phyloP scores from a whole-genome alignment of 1,284 basidiomycete genomes.

The Singerocomus inundabilis region DNA sequence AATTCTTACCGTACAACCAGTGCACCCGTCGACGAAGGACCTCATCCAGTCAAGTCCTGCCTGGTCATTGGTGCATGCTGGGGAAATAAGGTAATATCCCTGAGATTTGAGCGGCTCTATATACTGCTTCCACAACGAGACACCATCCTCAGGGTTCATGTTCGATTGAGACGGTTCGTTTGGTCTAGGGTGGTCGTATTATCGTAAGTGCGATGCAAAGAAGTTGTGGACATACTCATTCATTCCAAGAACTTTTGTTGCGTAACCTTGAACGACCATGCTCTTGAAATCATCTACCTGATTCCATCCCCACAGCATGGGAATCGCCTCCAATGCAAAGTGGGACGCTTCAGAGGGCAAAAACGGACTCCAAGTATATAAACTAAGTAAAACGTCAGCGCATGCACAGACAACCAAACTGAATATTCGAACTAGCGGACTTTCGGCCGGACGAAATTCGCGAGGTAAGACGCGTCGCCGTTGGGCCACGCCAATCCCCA shows the following conservation, averaged over 20 bases:
- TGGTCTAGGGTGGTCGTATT: constrained; percentile 37
- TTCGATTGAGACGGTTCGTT: constrained; percentile 58
- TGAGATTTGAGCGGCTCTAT: constrained; percentile 57
- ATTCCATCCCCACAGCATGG: constrained; percentile 56
- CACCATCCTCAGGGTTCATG: constrained; percentile 54
- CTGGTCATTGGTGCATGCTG: constrained; percentile 66
- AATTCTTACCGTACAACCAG: constrained; percentile 46
- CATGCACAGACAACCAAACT: neutral
- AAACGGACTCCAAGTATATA: constrained; percentile 34
- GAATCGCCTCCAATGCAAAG: constrained; percentile 43
- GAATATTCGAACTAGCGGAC: constrained; percentile 35
- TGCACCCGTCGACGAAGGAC: constrained; percentile 54
- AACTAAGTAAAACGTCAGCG: constrained; percentile 16
- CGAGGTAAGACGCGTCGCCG: constrained; percentile 36
- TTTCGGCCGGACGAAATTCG: constrained; percentile 33
- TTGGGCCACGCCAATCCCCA: constrained; percentile 49
- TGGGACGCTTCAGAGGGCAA: constrained; percentile 11
- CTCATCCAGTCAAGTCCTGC: constrained; percentile 61
- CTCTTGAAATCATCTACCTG: constrained; percentile 35
- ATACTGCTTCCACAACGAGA: constrained; percentile 61
- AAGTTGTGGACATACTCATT: constrained; percentile 48
- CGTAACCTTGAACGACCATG: constrained; percentile 39
- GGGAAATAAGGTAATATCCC: constrained; percentile 64
- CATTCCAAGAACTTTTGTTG: constrained; percentile 50
- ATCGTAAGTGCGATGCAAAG: neutral